Conservation (phyloP, 306 rosid genomes). For the Trichosanthes cucumerina region DNA sequence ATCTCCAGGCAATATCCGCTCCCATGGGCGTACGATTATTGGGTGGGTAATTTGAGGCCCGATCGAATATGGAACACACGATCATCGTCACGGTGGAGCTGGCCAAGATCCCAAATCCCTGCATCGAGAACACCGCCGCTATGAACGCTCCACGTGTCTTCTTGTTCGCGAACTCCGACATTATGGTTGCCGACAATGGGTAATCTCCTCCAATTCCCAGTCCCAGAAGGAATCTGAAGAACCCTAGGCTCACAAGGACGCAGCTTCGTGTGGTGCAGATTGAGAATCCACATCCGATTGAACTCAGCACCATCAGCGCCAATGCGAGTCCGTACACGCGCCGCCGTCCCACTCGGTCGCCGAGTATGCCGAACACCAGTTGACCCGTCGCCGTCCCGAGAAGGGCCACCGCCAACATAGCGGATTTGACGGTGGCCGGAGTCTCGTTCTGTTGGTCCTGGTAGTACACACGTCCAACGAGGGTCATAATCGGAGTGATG, state of each 20-base stretch:
- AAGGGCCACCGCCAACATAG: slow-evolving; percentile 29
- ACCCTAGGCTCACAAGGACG: slow-evolving; percentile 40
- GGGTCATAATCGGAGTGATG: slow-evolving; percentile 36
- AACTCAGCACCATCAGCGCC: slow-evolving; percentile 41
- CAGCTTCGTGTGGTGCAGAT: slow-evolving; percentile 31
- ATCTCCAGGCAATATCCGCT: slow-evolving; percentile 66
- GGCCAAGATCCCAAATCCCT: slow-evolving; percentile 68
- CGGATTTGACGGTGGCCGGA: slow-evolving; percentile 15
- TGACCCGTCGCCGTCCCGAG: slow-evolving; percentile 55
- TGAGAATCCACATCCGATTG: slow-evolving; percentile 61
- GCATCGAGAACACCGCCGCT: slow-evolving; percentile 82
- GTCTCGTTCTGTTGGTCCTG: neutral
- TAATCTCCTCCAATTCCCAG: slow-evolving; percentile 84
- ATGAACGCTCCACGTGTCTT: slow-evolving; percentile 69
- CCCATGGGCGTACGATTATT: slow-evolving; percentile 16
- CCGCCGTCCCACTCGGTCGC: slow-evolving; percentile 53
- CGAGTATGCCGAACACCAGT: slow-evolving; percentile 46
- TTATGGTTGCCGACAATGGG: slow-evolving; percentile 69
- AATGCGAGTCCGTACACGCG: slow-evolving; percentile 47
- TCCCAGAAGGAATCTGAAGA: slow-evolving; percentile 63
- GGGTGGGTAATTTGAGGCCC: neutral
- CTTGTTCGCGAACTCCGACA: slow-evolving; percentile 85
- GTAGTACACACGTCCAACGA: slow-evolving; percentile 49
- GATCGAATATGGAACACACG: slow-evolving; percentile 39
- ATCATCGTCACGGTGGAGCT: slow-evolving; percentile 41